A percentile compares a stretch with the other conserved stretches of the same genome.
These are phyloP conservation scores for Amanita phalloides DNA, from an alignment of 768 basidiomycete genomes.

Conservation along the genomic window DNA sequence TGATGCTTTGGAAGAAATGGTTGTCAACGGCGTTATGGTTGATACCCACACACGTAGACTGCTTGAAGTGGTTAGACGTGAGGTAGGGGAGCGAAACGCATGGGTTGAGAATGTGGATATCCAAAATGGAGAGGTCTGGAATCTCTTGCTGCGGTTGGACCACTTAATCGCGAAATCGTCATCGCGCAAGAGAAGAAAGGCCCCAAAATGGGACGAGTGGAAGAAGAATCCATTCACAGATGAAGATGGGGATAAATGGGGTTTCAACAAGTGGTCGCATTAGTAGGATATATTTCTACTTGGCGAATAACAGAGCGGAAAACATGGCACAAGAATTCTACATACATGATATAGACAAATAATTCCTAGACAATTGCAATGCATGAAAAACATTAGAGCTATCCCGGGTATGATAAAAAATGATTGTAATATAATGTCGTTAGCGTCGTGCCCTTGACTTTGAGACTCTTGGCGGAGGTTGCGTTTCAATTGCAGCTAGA, in stretches of 20 bases:
- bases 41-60: constrained; percentile 52
- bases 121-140: constrained; percentile 40
- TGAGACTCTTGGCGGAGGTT: constrained; percentile 32
- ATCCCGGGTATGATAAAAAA: neutral
- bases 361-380: constrained; percentile 3
- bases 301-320: neutral
- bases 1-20: constrained; percentile 73
- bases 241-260: constrained; percentile 28
- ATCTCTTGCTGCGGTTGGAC: constrained; percentile 15
- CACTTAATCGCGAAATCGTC: constrained; percentile 3
- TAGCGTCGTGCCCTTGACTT: constrained; percentile 47
- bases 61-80: constrained; percentile 51
- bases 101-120: constrained; percentile 39
- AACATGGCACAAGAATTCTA: neutral
- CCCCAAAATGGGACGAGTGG: constrained; percentile 34
- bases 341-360: constrained; percentile 2
- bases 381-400: constrained; percentile 4
- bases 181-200: constrained; percentile 4
- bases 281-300: neutral
- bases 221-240: constrained; percentile 24
- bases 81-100: constrained; percentile 44
- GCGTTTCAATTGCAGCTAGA: constrained; percentile 50
- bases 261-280: constrained; percentile 37
- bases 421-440: neutral
- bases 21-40: constrained; percentile 59